Evolutionary conservation across 2,329 filamentous ascomycete genomes (phyloP).

Genomic region (Monilinia aucupariae): DNA sequence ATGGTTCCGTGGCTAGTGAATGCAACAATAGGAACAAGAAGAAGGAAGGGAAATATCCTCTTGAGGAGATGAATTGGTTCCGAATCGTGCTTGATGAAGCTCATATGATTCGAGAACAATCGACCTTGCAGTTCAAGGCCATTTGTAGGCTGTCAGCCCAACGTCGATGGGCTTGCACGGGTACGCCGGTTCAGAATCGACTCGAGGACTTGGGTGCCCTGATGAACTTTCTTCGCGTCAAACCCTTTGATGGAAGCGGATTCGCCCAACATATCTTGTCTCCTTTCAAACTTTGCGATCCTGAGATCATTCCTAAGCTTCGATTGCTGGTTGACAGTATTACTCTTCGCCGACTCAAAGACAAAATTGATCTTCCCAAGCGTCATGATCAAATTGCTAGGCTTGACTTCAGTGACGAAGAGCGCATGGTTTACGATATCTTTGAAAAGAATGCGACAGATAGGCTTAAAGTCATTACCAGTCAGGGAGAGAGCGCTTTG

Average conservation of each 20-base stretch:
- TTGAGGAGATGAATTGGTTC: conserved; percentile 83
- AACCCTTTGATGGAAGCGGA: conserved; percentile 74
- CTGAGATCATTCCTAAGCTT: conserved; percentile 76
- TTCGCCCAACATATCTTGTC: conserved; percentile 77
- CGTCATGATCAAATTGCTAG: conserved; percentile 67
- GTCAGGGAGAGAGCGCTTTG: conserved; percentile 59
- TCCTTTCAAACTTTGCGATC: conserved; percentile 82
- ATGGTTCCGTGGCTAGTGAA: conserved; percentile 80
- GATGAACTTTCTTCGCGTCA: conserved; percentile 76
- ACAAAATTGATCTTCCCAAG: conserved; percentile 76
- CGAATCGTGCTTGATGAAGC: conserved; percentile 92
- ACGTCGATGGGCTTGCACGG: conserved; percentile 93
- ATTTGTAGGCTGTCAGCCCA: conserved; percentile 74
- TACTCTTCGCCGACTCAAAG: conserved; percentile 84
- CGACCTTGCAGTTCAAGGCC: conserved; percentile 75
- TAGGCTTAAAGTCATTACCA: conserved; percentile 69
- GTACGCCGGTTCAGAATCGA: conserved; percentile 90
- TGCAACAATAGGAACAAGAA: conserved; percentile 57
- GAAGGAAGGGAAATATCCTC: conserved; percentile 56
- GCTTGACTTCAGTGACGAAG: conserved; percentile 70
- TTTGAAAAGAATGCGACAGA: conserved; percentile 78
- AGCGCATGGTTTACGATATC: conserved; percentile 73
- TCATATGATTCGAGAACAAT: conserved; percentile 85
- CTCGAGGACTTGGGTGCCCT: conserved; percentile 85
- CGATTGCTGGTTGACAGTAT: conserved; percentile 91